Percentiles rank a stretch among this genome's conserved stretches.
These are phyloP conservation scores for Monascus ruber DNA, from an alignment of 2,329 filamentous ascomycete genomes.

Conservation along the genomic window DNA sequence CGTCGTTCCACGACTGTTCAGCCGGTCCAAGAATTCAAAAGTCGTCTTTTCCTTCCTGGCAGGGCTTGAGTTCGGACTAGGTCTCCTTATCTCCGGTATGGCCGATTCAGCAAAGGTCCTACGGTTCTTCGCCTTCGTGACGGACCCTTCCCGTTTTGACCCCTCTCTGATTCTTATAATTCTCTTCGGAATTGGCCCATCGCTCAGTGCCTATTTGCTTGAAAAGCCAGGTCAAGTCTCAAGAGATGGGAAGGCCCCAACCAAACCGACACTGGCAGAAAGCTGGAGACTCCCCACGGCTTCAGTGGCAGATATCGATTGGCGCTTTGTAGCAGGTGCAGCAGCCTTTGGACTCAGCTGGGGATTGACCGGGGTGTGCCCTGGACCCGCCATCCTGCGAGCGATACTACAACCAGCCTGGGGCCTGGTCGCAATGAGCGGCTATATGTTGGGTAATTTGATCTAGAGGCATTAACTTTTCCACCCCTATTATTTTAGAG, in stretches of 20 bases:
- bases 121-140: conserved; percentile 37
- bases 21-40: conserved; percentile 20
- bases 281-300: conserved; percentile 34
- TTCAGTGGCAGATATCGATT: conserved; percentile 37
- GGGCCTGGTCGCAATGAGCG: conserved; percentile 37
- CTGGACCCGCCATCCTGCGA: conserved; percentile 40
- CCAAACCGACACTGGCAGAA: conserved; percentile 31
- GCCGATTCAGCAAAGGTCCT: conserved; percentile 39
- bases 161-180: conserved; percentile 40
- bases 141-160: conserved; percentile 36
- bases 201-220: conserved; percentile 25
- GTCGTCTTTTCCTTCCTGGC: conserved; percentile 33
- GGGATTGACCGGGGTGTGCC: conserved; percentile 42
- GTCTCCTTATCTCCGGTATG: conserved; percentile 43
- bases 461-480: conserved; percentile 8
- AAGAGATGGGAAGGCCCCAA: conserved; percentile 11
- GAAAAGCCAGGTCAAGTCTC: conserved; percentile 16
- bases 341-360: conserved; percentile 40
- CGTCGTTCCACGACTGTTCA: conserved; percentile 20
- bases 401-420: conserved; percentile 36
- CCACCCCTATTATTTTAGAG: too few relatives aligned
- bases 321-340: conserved; percentile 37
- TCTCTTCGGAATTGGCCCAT: conserved; percentile 39
- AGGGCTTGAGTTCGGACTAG: conserved; percentile 41
- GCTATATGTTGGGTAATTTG: conserved; percentile 34